Base-by-base conservation (phyloP, 768 basidiomycete genomes). In the Mycena olivaceomarginata region DNA sequence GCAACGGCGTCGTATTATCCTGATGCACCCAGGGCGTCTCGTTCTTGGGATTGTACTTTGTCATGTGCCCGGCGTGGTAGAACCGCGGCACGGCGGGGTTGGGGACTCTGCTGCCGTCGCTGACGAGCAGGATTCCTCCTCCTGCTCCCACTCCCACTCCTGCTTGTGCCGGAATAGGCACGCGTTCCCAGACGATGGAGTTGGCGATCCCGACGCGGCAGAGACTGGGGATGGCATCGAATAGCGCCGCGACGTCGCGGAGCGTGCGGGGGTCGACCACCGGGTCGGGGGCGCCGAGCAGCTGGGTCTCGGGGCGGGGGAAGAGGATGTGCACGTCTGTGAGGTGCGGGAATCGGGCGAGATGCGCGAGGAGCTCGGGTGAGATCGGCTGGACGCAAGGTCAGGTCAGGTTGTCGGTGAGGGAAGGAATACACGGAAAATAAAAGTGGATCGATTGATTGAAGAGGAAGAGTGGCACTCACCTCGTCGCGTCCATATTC, bases 261-360 rank as follows among this genome's bases (percentile, higher is more conserved):
- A 77, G 3, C 6, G 78, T 79, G 22, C 41, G 37, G 6, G 70
- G 57, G 73, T 80, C 77, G 53, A 71, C 48, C 9, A n/a, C 20
- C 2, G 72, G 75, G 37, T 77, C 63, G n/a, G 73, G 72, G 22
- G 16, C 12, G 13, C 62, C 59, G n/a, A 70, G 59, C 2, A 70
- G 31, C 41, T 70, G 67, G 4, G 71, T 80, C 5, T 70, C 71
- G 12, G 81, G 80, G n/a, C 80, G 80, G 16, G 81, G 81, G n/a
- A 76, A 80, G 20, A 81, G 74, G 60, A 83, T 56, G 70, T 83
- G 82, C 10, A 82, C 56, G 66, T 81, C 80, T 0, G 71, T 78
- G 22, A 83, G 82, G 16, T 71, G 68, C 1, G 80, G 77, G 48
- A 81, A 78, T 0, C 59, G 72, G 13, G 79, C 31, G 46, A 82